Conservation (phyloP, 2,329 filamentous ascomycete genomes). For the Triangularia setosa region DNA sequence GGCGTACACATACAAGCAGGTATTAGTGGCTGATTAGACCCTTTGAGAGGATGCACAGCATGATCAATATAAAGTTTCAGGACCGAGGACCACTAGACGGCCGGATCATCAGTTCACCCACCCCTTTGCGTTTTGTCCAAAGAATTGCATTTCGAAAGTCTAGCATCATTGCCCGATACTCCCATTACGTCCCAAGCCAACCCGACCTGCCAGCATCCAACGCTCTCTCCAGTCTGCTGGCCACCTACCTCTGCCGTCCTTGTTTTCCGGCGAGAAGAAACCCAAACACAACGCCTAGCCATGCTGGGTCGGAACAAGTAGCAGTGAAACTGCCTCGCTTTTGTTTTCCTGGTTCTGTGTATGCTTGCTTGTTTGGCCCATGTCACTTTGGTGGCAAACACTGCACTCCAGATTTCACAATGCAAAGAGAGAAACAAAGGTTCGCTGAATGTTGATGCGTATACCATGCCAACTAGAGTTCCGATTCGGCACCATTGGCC, state of each 20-base stretch:
- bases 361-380: background rate
- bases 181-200: background rate
- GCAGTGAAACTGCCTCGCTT: background rate
- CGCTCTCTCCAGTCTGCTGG: background rate
- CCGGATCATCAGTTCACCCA: too few relatives aligned
- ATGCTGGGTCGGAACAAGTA: background rate
- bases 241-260: background rate
- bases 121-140: background rate
- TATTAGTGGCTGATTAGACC: too few relatives aligned
- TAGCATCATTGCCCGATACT: background rate
- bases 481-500: slow-evolving; percentile 53
- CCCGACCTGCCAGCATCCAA: background rate
- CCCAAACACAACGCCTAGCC: background rate
- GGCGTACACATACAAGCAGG: too few relatives aligned
- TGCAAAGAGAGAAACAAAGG: background rate
- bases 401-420: background rate
- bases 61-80: too few relatives aligned
- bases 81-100: too few relatives aligned
- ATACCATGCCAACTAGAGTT: slow-evolving; percentile 37
- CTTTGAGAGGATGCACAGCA: too few relatives aligned
- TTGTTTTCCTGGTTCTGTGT: too few relatives aligned
- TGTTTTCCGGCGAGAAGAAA: background rate
- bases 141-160: background rate
- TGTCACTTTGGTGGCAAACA: background rate
- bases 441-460: background rate